A percentile compares a stretch with the other conserved stretches of the same genome.
Conservation (phyloP, 129 eudicot species). For the Cynara cardunculus region DNA sequence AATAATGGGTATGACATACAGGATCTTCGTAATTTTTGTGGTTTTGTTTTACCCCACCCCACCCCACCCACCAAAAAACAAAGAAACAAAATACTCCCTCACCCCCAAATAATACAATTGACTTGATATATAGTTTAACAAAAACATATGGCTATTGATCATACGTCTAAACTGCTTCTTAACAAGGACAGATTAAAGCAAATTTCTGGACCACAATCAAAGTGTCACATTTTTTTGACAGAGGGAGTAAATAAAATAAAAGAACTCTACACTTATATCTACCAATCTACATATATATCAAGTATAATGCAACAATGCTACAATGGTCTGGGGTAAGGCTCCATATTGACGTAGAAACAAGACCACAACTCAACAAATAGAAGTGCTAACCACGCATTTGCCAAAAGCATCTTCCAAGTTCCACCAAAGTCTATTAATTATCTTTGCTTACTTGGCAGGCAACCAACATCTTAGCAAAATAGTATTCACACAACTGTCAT, state of each 20-base stretch:
- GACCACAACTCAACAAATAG: background rate
- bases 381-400: background rate
- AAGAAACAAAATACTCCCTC: background rate
- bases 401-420: background rate
- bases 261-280: background rate
- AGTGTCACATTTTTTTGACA: background rate
- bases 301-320: background rate
- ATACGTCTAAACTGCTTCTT: background rate
- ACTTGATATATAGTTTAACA: background rate
- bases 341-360: background rate
- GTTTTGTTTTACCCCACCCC: background rate
- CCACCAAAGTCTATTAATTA: background rate
- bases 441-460: background rate
- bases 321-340: background rate
- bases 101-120: background rate
- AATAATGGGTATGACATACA: background rate
- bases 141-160: background rate
- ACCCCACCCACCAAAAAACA: background rate
- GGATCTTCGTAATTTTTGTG: background rate
- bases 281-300: background rate
- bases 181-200: background rate
- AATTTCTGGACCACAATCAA: background rate
- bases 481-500: background rate
- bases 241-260: background rate
- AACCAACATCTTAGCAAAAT: background rate